These are phyloP conservation scores for Globisporangium viniferum DNA, from an alignment of 352 stramenopile genomes.

Conservation along the genomic window DNA sequence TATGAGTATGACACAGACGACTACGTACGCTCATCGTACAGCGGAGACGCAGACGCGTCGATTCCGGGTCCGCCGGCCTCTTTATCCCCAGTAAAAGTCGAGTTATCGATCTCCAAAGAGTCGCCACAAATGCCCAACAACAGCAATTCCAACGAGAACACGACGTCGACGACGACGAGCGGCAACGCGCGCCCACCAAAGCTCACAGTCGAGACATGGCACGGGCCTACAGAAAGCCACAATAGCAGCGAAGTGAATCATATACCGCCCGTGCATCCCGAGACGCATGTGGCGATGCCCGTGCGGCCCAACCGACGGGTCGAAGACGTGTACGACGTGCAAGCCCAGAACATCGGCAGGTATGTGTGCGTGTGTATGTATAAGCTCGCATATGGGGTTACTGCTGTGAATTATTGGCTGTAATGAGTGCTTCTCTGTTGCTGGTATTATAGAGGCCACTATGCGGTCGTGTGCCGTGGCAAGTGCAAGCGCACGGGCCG, in stretches of 20 bases:
- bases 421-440: background rate
- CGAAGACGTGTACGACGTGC: conserved; percentile 58
- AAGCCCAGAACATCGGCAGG: conserved; percentile 45
- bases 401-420: background rate
- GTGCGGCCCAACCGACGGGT: conserved; percentile 30
- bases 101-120: background rate
- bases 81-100: background rate
- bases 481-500: conserved; percentile 48
- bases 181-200: background rate
- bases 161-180: background rate
- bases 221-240: background rate
- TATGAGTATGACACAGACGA: background rate
- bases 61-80: background rate
- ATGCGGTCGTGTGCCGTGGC: conserved; percentile 59
- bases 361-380: conserved; percentile 10
- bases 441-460: conserved; percentile 50
- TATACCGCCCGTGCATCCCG: background rate
- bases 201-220: conserved; percentile 12
- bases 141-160: background rate
- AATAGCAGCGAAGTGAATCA: background rate
- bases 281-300: conserved; percentile 4
- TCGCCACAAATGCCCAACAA: background rate
- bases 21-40: background rate
- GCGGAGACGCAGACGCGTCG: background rate
- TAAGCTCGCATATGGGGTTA: background rate